Evolutionary conservation across 2,329 filamentous ascomycete species (phyloP), one percentile per base, ranked within the genome.

Genomic region (Epichloe sp.): DNA sequence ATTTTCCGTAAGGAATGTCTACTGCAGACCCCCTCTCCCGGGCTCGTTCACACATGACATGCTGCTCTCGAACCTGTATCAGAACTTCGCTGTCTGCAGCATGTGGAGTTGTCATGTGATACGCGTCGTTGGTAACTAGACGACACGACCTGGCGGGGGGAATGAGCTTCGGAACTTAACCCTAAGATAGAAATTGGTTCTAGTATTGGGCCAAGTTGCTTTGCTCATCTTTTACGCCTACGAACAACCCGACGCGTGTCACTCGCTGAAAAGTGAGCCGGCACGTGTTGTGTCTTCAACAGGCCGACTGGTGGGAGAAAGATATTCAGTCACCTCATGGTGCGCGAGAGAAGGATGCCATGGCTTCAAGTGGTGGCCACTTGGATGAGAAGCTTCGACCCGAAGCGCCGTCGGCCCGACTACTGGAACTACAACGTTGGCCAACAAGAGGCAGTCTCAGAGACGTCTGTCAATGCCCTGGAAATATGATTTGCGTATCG

Each of bases 151-250:
- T 51, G 57, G 57, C 64, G 71, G 70, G 78, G 76, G 76, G 79
- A 83, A 80, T 74, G 74, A 73, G 70, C 73, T 70, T 84, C 82
- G 88, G 86, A 90, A 90, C 86, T 90, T 95, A 95, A 95, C 90
- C 90, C 90, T 95, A 95, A 86, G 78, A 73, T 73, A 69, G 72
- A 65, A 68, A 73, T 81, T 85, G 86, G 87, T 80, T 66, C 60
- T 55, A 86, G 85, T 77, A 63, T 89, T 86, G 81, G 80, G 80
- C 75, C 76, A 71, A 78, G 83, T 85, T 82, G 82, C 82, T 69
- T 76, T 71, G 77, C 70, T 72, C 73, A 72, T 76, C 76, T 80
- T 90, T 65, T 89, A 89, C 63, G 69, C 65, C 60, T 58, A 55
- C 51, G 58, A 57, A 60, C 58, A 55, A 49, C 58, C 54, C 58